Base-by-base conservation (phyloP, 768 basidiomycete genomes). In the Russula foetens region DNA sequence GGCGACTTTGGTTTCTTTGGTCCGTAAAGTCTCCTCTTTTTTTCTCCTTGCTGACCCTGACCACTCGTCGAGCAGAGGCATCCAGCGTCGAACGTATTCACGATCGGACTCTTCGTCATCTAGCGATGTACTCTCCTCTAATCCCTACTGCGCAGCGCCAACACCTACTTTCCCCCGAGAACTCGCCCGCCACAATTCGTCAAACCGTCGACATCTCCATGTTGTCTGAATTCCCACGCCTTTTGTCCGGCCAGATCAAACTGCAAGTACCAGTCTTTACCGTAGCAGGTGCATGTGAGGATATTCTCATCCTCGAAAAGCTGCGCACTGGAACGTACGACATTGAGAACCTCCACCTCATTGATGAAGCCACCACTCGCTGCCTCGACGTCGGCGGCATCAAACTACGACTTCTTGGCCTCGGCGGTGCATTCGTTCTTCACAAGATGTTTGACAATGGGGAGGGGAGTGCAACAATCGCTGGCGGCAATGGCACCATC, bases 1-100 rank as follows among this genome's bases (percentile, higher is more conserved):
- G 97, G 97, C 55, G 97, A 99, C 77, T 98, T 98, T 84, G 97
- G 97, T 60, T 97, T 99, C 76, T 97, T 96, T 73, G 92, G 91
- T 86, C 66, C 39, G 65, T 61, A 26, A 23, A 12, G 7, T 33
- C 7, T 7, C 15, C 38, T 35, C 19, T 48, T 51, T 56, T n/a
- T 39, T 23, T n/a, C 44, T 12, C 23, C 17, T 28, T 35, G 29
- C 41, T 58, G 7, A 29, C 21, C 8, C 66, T 66, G 58, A 65
- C 65, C 9, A 33, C 49, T 63, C 62, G 52, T 59, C 57, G 51
- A 33, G 8, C 73, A 92, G 91, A 94, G 73, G 77, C 83, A 29
- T 77, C 78, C 64, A 92, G 90, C 71, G 79, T 96, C 53, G 87
- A 90, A 19, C 79, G 92, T 67, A 97, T 99, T 75, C 90, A 89